Evolutionary conservation across 768 basidiomycete genomes (phyloP).

Genomic region (Boletus rex-veris): DNA sequence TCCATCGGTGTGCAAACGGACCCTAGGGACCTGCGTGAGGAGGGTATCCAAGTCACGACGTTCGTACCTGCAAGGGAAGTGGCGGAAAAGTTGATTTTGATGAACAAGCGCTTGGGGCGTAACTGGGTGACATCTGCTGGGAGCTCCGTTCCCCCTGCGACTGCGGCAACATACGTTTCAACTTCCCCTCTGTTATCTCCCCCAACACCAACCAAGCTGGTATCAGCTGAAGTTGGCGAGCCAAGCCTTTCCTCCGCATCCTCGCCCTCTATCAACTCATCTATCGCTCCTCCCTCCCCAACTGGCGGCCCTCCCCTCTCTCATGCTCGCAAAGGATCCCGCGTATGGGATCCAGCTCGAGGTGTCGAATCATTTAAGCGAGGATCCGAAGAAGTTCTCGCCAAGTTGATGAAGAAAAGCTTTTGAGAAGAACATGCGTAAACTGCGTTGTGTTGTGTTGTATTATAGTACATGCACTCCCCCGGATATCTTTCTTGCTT

Average conservation of each 20-base stretch:
- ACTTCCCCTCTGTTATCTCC: slow-evolving; percentile 1
- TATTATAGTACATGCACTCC: background rate
- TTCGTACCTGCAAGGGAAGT: slow-evolving; percentile 13
- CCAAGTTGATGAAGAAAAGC: slow-evolving; percentile 77
- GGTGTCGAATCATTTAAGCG: slow-evolving; percentile 84
- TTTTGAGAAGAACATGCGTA: slow-evolving; percentile 56
- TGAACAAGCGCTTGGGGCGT: slow-evolving; percentile 20
- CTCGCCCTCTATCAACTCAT: slow-evolving; percentile 48
- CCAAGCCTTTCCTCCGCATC: slow-evolving; percentile 5
- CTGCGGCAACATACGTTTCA: background rate
- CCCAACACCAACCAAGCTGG: slow-evolving; percentile 5
- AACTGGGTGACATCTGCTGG: slow-evolving; percentile 17
- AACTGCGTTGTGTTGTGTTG: background rate
- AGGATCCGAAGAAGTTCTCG: slow-evolving; percentile 83
- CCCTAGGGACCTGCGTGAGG: slow-evolving; percentile 47
- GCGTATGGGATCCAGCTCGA: slow-evolving; percentile 85
- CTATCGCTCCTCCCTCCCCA: slow-evolving; percentile 51
- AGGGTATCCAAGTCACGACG: slow-evolving; percentile 56
- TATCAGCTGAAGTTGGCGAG: slow-evolving; percentile 7
- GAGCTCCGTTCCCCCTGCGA: background rate
- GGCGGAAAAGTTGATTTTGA: slow-evolving; percentile 21
- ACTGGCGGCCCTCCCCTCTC: slow-evolving; percentile 35
- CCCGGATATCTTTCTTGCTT: background rate
- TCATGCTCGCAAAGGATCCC: slow-evolving; percentile 44
- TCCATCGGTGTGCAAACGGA: slow-evolving; percentile 71